Percentiles rank a stretch among this genome's conserved stretches.
Evolutionary conservation across 2,329 filamentous ascomycete genomes (phyloP).

Genomic region (Emmonsia crescens): DNA sequence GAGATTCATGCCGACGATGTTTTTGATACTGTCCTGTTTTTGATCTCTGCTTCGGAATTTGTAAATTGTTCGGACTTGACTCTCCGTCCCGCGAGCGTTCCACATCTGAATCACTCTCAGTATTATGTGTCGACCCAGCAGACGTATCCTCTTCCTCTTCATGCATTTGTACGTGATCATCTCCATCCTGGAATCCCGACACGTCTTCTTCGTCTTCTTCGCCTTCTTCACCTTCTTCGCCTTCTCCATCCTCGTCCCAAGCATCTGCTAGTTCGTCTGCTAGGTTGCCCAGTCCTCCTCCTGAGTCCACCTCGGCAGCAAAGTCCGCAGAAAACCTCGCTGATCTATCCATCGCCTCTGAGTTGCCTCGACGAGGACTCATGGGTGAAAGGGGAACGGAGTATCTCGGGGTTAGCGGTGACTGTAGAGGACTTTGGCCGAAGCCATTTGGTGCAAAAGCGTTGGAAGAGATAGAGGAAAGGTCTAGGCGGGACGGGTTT

Average conservation of each 20-base stretch:
- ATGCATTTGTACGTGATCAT: conserved; percentile 17
- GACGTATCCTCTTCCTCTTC: conserved; percentile 23
- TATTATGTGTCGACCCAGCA: conserved; percentile 18
- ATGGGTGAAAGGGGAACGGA: conserved; percentile 31
- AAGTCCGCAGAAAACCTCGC: conserved; percentile 32
- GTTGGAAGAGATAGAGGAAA: conserved; percentile 26
- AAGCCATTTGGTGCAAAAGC: conserved; percentile 23
- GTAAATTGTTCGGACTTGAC: conserved; percentile 11
- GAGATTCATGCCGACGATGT: conserved; percentile 31
- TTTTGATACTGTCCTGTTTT: conserved; percentile 23
- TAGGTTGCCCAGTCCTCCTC: conserved; percentile 45
- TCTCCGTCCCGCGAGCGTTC: conserved; percentile 3
- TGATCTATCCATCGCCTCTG: conserved; percentile 26
- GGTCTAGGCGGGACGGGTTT: conserved; percentile 27
- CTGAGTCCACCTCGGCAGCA: conserved; percentile 21
- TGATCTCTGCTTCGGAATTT: conserved; percentile 27
- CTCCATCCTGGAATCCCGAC: conserved; percentile 27
- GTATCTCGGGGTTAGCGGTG: conserved; percentile 26
- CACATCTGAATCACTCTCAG: conserved; percentile 12
- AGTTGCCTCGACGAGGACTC: conserved; percentile 26
- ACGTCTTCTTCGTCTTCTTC: conserved; percentile 31
- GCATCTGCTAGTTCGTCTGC: conserved; percentile 54
- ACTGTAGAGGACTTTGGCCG: conserved; percentile 22
- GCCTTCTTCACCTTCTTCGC: conserved; percentile 37
- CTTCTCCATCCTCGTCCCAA: conserved; percentile 44